Conservation (phyloP, 106 monocot genomes). For the Narthecium ossifragum region DNA sequence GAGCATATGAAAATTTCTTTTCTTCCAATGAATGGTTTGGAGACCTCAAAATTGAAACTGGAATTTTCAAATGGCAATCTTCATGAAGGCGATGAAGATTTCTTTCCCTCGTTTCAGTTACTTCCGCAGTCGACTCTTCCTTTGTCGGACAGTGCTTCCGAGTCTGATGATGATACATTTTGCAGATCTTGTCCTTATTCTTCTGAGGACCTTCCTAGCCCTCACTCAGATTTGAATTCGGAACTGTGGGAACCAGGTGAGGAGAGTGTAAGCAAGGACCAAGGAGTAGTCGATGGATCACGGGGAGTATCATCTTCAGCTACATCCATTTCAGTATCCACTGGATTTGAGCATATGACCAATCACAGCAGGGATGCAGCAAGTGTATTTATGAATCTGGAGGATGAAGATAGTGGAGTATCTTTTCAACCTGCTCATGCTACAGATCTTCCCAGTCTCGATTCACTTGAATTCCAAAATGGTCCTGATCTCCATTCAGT, state of each 20-base stretch:
- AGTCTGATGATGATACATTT: constrained; percentile 96
- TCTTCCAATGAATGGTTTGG: constrained; percentile 48
- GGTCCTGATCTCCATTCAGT: constrained; percentile 22
- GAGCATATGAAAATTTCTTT: constrained; percentile 91
- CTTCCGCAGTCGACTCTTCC: constrained; percentile 26
- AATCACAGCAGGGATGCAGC: constrained; percentile 14
- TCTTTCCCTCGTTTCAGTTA: constrained; percentile 83
- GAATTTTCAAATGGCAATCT: constrained; percentile 48
- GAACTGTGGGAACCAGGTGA: constrained; percentile 78
- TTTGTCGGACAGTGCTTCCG: constrained; percentile 34
- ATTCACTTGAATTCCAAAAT: constrained; percentile 19
- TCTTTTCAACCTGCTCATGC: constrained; percentile 22
- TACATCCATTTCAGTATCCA: constrained; percentile 32
- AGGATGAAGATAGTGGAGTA: constrained; percentile 11
- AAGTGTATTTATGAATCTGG: constrained; percentile 11
- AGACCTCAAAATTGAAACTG: constrained; percentile 42
- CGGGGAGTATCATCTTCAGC: constrained; percentile 27
- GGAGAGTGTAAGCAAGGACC: constrained; percentile 6
- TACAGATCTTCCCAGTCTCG: constrained; percentile 33
- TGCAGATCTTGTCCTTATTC: constrained; percentile 69
- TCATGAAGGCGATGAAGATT: constrained; percentile 39
- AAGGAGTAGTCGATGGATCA: constrained; percentile 34
- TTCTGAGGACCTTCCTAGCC: constrained; percentile 55
- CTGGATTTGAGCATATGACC: constrained; percentile 25
- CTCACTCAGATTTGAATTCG: constrained; percentile 55